phyloP scores from a whole-genome alignment of 306 rosid species.

The Citrullus mucosospermus region DNA sequence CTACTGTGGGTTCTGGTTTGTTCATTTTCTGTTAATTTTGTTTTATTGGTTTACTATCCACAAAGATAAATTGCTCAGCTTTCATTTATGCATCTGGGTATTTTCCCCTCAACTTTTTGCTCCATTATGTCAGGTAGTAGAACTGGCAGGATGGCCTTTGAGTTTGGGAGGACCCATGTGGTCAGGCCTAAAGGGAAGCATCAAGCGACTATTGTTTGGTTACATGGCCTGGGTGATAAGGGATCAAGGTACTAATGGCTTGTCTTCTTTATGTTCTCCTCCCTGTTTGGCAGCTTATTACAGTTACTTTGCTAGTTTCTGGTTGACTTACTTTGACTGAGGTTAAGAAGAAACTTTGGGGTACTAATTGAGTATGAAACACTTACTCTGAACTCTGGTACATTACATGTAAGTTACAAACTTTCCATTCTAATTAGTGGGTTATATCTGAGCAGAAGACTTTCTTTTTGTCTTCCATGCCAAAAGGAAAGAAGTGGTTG shows the following conservation, averaged over 20 bases:
- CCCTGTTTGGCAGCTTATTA: background rate
- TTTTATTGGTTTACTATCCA: background rate
- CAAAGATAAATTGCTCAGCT: background rate
- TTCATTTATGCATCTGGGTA: slow-evolving; percentile 15
- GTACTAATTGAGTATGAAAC: background rate
- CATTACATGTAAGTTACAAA: background rate
- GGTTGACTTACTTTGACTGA: background rate
- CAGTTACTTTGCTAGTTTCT: background rate
- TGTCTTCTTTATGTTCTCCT: slow-evolving; percentile 1
- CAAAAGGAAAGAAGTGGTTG: slow-evolving; percentile 14
- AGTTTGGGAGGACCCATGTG: slow-evolving; percentile 91
- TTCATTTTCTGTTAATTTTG: background rate
- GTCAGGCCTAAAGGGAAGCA: slow-evolving; percentile 82
- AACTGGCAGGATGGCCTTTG: slow-evolving; percentile 47
- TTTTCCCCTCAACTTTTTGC: slow-evolving; percentile 20
- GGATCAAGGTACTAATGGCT: slow-evolving; percentile 56
- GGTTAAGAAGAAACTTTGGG: background rate
- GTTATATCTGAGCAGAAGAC: background rate
- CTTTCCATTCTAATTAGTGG: background rate
- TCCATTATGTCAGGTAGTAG: slow-evolving; percentile 53
- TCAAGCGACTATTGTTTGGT: slow-evolving; percentile 90
- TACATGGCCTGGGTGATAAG: slow-evolving; percentile 86
- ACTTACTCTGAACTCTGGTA: background rate
- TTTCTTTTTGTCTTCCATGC: slow-evolving; percentile 26
- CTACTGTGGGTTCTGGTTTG: slow-evolving; percentile 65